phyloP scores from a whole-genome alignment of 306 rosid genomes.

The Vachellia collinsii region DNA sequence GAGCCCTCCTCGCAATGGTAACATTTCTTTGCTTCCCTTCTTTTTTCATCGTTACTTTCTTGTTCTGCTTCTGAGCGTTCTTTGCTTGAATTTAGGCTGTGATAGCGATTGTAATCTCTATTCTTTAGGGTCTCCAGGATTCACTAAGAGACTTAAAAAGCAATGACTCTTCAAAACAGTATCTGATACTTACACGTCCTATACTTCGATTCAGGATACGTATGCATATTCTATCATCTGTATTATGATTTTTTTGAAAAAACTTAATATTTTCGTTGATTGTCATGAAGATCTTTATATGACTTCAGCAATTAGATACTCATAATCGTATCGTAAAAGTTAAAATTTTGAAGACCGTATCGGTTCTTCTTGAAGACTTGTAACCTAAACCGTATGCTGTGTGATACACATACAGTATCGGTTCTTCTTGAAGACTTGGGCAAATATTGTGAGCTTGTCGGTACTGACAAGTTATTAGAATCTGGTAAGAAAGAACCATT shows the following conservation, averaged over 20 bases:
- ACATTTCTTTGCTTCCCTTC: slow-evolving; percentile 2
- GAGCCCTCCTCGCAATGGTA: slow-evolving; percentile 82
- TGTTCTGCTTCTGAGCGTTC: slow-evolving; percentile 10
- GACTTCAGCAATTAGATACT: too few relatives aligned
- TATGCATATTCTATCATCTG: too few relatives aligned
- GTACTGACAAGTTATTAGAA: background rate
- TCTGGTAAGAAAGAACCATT: background rate
- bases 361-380: background rate
- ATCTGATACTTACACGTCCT: too few relatives aligned
- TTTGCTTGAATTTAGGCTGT: slow-evolving; percentile 11
- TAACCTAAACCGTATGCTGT: too few relatives aligned
- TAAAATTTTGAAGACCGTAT: too few relatives aligned
- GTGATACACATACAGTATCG: too few relatives aligned
- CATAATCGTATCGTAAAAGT: too few relatives aligned
- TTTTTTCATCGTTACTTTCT: slow-evolving; percentile 25
- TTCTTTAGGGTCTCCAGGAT: background rate
- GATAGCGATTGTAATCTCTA: background rate
- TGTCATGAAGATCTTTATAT: too few relatives aligned
- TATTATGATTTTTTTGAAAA: too few relatives aligned
- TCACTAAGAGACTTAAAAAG: background rate
- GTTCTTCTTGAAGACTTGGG: background rate
- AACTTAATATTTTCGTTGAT: too few relatives aligned
- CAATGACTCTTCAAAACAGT: too few relatives aligned
- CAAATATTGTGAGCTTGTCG: slow-evolving; percentile 6
- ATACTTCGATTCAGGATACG: too few relatives aligned